Conservation (phyloP, 1,284 basidiomycete genomes). For the Chalciporus piperatoides region DNA sequence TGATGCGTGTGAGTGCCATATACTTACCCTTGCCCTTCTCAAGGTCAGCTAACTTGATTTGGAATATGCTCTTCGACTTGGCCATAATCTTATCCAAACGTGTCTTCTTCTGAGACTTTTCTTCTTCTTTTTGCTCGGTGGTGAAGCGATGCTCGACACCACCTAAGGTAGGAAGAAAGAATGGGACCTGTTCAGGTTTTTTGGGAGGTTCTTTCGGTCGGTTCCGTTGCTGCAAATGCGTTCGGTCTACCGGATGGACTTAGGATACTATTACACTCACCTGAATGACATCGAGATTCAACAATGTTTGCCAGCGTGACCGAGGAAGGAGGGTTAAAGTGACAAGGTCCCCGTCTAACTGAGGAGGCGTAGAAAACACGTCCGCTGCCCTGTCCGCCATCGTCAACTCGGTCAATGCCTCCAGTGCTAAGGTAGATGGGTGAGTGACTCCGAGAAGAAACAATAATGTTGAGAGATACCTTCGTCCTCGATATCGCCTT, state of each 20-base stretch:
- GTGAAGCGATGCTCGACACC: conserved; percentile 82
- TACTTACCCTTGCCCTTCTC: conserved; percentile 66
- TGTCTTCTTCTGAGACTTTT: conserved; percentile 44
- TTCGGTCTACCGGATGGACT: conserved; percentile 1
- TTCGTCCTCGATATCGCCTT: conserved; percentile 77
- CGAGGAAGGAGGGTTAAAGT: conserved; percentile 92
- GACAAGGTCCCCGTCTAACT: conserved; percentile 81
- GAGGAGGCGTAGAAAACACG: conserved; percentile 80
- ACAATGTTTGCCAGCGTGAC: conserved; percentile 91
- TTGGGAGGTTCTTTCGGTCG: conserved; percentile 96
- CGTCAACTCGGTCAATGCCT: conserved; percentile 56
- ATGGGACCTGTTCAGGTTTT: conserved; percentile 92
- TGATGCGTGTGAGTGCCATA: background rate
- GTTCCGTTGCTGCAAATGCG: conserved; percentile 75
- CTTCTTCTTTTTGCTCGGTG: conserved; percentile 43
- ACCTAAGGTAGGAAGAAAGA: conserved; percentile 91
- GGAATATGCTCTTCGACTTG: conserved; percentile 70
- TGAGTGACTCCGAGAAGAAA: conserved; percentile 7
- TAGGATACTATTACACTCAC: conserved; percentile 38
- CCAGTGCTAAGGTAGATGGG: conserved; percentile 47
- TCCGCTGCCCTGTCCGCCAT: conserved; percentile 59
- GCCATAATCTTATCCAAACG: conserved; percentile 54
- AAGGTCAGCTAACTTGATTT: conserved; percentile 60
- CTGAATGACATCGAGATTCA: conserved; percentile 95
- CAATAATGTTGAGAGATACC: conserved; percentile 35